These are phyloP conservation scores for Teunomyces lycoperdinae DNA, from an alignment of 805 yeast species.

Conservation along the genomic window DNA sequence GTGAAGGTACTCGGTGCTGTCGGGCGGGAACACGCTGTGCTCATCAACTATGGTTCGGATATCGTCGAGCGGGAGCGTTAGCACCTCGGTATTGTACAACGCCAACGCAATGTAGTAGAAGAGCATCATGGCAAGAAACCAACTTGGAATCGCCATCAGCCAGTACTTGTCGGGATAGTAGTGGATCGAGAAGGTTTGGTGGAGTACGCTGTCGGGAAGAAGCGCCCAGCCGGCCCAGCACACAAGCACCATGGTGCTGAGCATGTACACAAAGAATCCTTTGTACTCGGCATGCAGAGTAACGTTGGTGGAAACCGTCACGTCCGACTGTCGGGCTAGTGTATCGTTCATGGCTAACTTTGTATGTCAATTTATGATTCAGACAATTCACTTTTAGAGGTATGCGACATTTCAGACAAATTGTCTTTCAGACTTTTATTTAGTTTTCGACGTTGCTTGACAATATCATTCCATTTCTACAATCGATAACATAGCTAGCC, in stretches of 20 bases:
- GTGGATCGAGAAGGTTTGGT: slow-evolving; percentile 49
- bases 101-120: slow-evolving; percentile 70
- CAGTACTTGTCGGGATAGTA: slow-evolving; percentile 91
- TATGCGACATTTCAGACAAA: neutral
- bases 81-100: slow-evolving; percentile 71
- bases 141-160: slow-evolving; percentile 78
- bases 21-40: slow-evolving; percentile 40
- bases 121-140: slow-evolving; percentile 65
- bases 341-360: slow-evolving; percentile 33
- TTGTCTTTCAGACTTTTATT: no score
- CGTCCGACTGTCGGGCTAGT: slow-evolving; percentile 64
- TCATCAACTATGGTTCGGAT: slow-evolving; percentile 67
- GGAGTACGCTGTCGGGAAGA: slow-evolving; percentile 56
- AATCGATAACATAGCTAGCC: no score
- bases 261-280: slow-evolving; percentile 81
- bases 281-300: slow-evolving; percentile 73
- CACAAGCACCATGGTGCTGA: slow-evolving; percentile 53
- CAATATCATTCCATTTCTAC: no score
- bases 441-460: no score
- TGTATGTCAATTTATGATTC: no score
- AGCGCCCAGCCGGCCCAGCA: slow-evolving; percentile 74
- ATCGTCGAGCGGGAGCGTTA: slow-evolving; percentile 59
- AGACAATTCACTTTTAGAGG: neutral
- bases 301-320: slow-evolving; percentile 53
- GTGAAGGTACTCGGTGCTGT: slow-evolving; percentile 32